phyloP scores from a whole-genome alignment of 805 yeast genomes.

The Sungouiozyma intestinalis region DNA sequence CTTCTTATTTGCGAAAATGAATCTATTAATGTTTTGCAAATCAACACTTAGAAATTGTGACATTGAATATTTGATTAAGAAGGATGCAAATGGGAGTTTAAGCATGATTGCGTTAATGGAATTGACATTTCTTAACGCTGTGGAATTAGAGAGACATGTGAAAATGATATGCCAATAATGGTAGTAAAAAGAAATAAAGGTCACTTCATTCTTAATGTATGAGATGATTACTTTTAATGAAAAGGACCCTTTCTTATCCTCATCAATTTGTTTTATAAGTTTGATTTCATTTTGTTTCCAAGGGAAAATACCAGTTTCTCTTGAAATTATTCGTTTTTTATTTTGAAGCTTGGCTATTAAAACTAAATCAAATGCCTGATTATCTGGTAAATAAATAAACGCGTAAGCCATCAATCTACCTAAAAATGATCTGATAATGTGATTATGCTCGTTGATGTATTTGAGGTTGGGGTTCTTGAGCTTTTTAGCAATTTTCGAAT shows the following conservation, averaged over 20 bases:
- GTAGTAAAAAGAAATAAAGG: conserved; percentile 24
- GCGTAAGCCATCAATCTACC: conserved; percentile 26
- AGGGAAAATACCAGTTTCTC: conserved; percentile 7
- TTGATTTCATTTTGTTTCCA: conserved; percentile 12
- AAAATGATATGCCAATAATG: conserved; percentile 25
- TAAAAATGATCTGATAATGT: conserved; percentile 11
- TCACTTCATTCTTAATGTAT: conserved; percentile 21
- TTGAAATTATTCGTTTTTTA: neutral
- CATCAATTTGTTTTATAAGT: neutral
- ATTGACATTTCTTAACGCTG: neutral
- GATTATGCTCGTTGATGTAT: neutral
- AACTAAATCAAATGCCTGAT: conserved; percentile 16
- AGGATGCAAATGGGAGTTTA: conserved; percentile 11
- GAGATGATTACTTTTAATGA: conserved; percentile 21
- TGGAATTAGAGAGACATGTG: neutral
- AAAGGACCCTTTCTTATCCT: neutral
- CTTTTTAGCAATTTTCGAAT: conserved; percentile 13
- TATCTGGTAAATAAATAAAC: conserved; percentile 22
- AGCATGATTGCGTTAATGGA: neutral
- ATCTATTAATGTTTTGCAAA: conserved; percentile 2
- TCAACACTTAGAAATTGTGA: conserved; percentile 14
- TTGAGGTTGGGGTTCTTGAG: neutral
- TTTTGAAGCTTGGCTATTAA: neutral
- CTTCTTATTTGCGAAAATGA: conserved; percentile 3
- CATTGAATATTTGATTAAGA: conserved; percentile 14